A percentile compares a stretch with the other conserved stretches of the same genome.
phyloP scores from a whole-genome alignment of 2,329 filamentous ascomycete species.

The Thielaviopsis populi region DNA sequence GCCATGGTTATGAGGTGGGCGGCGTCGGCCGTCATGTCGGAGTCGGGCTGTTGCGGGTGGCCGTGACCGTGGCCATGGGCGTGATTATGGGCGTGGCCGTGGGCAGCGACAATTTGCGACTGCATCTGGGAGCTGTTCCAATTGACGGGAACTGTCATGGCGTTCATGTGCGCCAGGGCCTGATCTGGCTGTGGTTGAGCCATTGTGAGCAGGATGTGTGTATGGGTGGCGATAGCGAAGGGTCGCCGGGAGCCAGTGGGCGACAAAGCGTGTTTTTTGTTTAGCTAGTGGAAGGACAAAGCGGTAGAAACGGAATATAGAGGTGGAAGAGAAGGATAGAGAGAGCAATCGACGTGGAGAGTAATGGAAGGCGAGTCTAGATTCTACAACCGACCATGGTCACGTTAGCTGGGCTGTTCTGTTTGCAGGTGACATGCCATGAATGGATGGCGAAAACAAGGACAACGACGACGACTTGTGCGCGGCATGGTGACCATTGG shows the following conservation, averaged over 20 bases:
- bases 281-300: too few relatives aligned
- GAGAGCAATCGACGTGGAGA: not conserved
- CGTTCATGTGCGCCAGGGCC: conserved; percentile 12
- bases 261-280: not conserved
- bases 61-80: not conserved
- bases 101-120: conserved; percentile 8
- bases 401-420: too few relatives aligned
- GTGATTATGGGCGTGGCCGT: not conserved
- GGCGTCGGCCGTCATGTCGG: conserved; percentile 12
- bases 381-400: too few relatives aligned
- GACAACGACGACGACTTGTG: not conserved
- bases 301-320: not conserved
- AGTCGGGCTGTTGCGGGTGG: conserved; percentile 7
- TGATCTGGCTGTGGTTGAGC: conserved; percentile 15
- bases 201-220: not conserved
- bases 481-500: not conserved
- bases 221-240: too few relatives aligned
- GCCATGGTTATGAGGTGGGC: conserved; percentile 13
- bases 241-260: not conserved
- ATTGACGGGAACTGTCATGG: conserved; percentile 9
- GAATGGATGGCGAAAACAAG: too few relatives aligned
- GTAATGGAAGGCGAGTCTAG: not conserved
- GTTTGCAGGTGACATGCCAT: too few relatives aligned
- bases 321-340: not conserved
- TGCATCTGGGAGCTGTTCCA: conserved; percentile 10